Conservation (phyloP, 805 yeast species). For the Scheffersomyces ergatensis region DNA sequence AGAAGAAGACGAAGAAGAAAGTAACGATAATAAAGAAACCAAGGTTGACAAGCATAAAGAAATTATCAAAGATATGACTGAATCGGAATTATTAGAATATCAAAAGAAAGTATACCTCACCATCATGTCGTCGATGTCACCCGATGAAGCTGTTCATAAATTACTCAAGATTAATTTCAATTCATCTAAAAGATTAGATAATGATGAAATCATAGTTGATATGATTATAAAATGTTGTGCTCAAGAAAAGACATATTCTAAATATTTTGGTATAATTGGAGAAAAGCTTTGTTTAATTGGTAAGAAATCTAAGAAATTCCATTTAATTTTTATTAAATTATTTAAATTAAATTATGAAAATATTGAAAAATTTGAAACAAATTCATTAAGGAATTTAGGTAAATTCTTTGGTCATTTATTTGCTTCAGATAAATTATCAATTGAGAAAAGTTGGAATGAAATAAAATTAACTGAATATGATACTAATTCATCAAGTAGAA, state of each 20-base stretch:
- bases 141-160: conserved; percentile 92
- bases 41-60: conserved; percentile 4
- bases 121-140: conserved; percentile 84
- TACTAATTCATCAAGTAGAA: conserved; percentile 78
- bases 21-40: background rate
- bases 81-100: conserved; percentile 56
- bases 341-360: conserved; percentile 57
- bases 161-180: conserved; percentile 46
- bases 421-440: conserved; percentile 64
- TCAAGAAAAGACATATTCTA: conserved; percentile 83
- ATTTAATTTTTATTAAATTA: conserved; percentile 43
- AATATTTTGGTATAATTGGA: conserved; percentile 76
- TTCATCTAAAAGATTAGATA: conserved; percentile 14
- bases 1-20: conserved; percentile 3
- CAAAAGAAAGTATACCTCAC: conserved; percentile 80
- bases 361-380: conserved; percentile 68
- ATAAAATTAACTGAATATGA: conserved; percentile 65
- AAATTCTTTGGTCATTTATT: conserved; percentile 83
- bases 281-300: conserved; percentile 57
- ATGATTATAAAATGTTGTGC: conserved; percentile 79
- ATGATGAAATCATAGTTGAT: conserved; percentile 58
- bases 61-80: conserved; percentile 62
- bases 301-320: conserved; percentile 51
- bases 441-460: conserved; percentile 52
- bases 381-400: conserved; percentile 74